Base-by-base conservation (phyloP, 495 filamentous ascomycete genomes). In the Cairneyella variabilis region DNA sequence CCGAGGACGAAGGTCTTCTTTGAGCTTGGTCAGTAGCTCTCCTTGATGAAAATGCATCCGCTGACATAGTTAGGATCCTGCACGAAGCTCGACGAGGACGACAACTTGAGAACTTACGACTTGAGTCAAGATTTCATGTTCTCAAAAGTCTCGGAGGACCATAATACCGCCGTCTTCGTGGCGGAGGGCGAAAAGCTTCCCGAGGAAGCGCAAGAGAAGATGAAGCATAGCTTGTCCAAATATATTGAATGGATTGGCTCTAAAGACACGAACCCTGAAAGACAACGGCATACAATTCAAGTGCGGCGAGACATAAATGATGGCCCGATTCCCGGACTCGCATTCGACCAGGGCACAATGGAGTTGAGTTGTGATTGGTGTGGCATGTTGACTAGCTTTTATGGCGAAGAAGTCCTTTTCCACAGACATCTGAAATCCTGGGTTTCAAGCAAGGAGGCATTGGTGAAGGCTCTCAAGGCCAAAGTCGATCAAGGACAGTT, bases 321-420 rank as follows among this genome's bases (percentile, higher is more conserved):
- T 40, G 27, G 32, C 2, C 54, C 54, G 11, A 57, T 57, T 37
- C 48, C 54, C 3, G 40, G 39, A 9, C 21, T 51, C 16, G 26
- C 46, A 1, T 32, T 46, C 16, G 30, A 57, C 25, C 36, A 42
- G 3, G 37, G 39, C 5, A 51, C 0, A 6, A 28, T 37, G 3
- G 16, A 47, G 27, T 8, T 57, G 39, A 51, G 14, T 18, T 57
- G 47, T 34, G 45, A 57, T 30, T 57, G 54, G 54, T 40, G 48
- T 0, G 48, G 26, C 2, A 6, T 57, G 16, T 51, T 38, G 17
- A 57, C 54, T 10, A 14, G 16, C 27, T 57, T 57, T 20, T 57
- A 43, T 18, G 46, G 39, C 1, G 54, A 57, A 30, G 54, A 57
- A 21, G 3, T 44, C 9, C 8, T 44, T 4, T 45, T 36, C n/a